Evolutionary conservation across 805 yeast genomes (phyloP), one percentile per base, ranked within the genome.

Genomic region (Lachancea lanzarotensis): DNA sequence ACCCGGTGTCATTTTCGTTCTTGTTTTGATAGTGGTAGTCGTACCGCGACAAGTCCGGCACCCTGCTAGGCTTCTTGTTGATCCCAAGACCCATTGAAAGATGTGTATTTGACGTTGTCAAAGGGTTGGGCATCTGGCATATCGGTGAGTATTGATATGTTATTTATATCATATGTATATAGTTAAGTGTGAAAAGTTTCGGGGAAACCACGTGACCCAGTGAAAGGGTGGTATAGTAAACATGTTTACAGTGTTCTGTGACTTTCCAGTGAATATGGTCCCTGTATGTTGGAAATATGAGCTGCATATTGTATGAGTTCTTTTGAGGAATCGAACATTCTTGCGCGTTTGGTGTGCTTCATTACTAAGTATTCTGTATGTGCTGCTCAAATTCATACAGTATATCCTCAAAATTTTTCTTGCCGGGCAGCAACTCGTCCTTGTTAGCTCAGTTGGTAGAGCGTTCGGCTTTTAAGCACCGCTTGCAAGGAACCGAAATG

Each of bases 381-480:
- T 22, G 25, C 4, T 19, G 7, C 13, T n/a, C 19, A 35, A 10
- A 5, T 9, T 10, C 38, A 3, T 3, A 8, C 19, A 35, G n/a
- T 13, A 13, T 13, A 18, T 7, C 27, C n/a, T n/a, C 7, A 3
- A 35, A 5, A 3, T 36, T 36, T 22, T 29, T 7, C 9, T 22
- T 3, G n/a, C n/a, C n/a, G 17, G 26, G 20, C 39, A 25, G 22
- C 39, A 66, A 66, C 72, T 67, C 70, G 60, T 67, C 72, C 72
- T 66, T 67, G 72, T 67, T 76, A 76, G 81, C 79, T 75, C 81
- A 75, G 79, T 75, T 75, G 81, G 79, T 75, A 75, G 79, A 75
- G 79, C 79, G 79, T 74, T 75, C 79, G 79, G 78, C 81, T 75
- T 75, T 75, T 75, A 75, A 66, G 71, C 66, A 55, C 35, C 50